Conservation (phyloP, 345 rosid species). For the Eucalyptus melliodora region DNA sequence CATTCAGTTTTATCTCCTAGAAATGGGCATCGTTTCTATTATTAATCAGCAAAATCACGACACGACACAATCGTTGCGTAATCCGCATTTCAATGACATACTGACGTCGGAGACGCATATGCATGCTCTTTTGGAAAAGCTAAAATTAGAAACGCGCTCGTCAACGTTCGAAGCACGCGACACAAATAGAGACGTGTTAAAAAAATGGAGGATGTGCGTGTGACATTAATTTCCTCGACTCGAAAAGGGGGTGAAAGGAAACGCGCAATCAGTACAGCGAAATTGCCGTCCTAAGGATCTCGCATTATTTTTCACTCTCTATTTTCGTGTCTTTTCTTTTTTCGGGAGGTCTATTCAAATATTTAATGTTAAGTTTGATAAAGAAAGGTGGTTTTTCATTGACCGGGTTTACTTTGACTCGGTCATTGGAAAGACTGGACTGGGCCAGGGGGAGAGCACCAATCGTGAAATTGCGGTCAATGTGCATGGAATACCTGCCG, state of each 20-base stretch:
- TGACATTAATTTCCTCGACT: background rate
- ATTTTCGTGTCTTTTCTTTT: background rate
- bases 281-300: background rate
- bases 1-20: background rate
- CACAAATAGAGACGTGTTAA: background rate
- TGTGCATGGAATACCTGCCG: background rate
- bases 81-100: background rate
- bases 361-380: background rate
- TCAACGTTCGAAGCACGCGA: accelerated
- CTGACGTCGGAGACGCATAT: accelerated
- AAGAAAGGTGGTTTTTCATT: background rate
- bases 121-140: accelerated
- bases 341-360: background rate
- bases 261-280: background rate
- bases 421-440: background rate
- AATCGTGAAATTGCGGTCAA: background rate
- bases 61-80: accelerated
- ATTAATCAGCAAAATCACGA: background rate
- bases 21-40: background rate
- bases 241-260: background rate
- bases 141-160: background rate
- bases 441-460: background rate
- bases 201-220: no score
- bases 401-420: background rate
- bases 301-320: background rate